Evolutionary conservation across 1,284 basidiomycete species (phyloP).

Genomic region (Anthracocystis panici-leucophaei): DNA sequence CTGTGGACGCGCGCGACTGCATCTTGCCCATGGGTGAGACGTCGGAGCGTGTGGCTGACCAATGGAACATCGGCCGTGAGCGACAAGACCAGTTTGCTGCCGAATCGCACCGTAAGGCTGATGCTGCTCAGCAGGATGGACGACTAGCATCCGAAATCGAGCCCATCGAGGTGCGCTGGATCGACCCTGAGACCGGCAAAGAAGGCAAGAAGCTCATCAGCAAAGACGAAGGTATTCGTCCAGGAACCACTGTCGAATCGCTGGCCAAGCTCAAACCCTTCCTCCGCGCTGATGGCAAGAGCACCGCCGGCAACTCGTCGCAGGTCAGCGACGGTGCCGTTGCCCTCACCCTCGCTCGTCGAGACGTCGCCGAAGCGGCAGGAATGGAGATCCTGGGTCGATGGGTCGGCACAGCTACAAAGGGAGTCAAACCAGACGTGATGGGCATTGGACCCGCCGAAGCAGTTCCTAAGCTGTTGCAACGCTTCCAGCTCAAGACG

Average conservation of each 20-base stretch:
- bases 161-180: conserved; percentile 61
- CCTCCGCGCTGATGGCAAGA: conserved; percentile 56
- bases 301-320: conserved; percentile 66
- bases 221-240: conserved; percentile 66
- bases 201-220: conserved; percentile 59
- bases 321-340: conserved; percentile 67
- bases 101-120: conserved; percentile 56
- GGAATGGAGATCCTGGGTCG: conserved; percentile 65
- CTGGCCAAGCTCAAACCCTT: conserved; percentile 65
- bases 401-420: conserved; percentile 61
- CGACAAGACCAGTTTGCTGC: conserved; percentile 65
- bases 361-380: conserved; percentile 60
- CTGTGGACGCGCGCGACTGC: conserved; percentile 67
- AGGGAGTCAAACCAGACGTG: conserved; percentile 65
- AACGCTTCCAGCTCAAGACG: conserved; percentile 55
- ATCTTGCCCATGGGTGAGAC: conserved; percentile 68
- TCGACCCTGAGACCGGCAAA: conserved; percentile 56
- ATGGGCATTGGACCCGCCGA: conserved; percentile 67
- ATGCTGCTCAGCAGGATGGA: conserved; percentile 60
- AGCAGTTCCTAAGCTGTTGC: conserved; percentile 61
- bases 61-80: conserved; percentile 57
- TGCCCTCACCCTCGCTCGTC: conserved; percentile 61
- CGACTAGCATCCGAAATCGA: conserved; percentile 62
- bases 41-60: conserved; percentile 62
- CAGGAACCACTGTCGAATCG: conserved; percentile 53